phyloP scores from a whole-genome alignment of 2,329 filamentous ascomycete genomes.

The Aspergillus quadrilineatus region DNA sequence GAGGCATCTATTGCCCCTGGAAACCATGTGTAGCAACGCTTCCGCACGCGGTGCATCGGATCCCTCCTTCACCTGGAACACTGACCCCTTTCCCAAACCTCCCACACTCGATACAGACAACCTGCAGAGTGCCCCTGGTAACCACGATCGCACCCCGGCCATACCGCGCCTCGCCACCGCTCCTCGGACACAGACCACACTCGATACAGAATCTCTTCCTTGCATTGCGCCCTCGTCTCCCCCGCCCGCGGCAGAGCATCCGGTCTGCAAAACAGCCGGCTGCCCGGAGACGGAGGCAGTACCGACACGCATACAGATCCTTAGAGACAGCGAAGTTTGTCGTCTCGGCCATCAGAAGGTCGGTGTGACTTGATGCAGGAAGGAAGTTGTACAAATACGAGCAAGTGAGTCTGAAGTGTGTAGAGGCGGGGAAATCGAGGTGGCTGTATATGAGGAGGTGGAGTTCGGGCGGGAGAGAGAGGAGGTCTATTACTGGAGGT shows the following conservation, averaged over 20 bases:
- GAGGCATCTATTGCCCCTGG: too few species aligned
- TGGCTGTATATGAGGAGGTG: slow-evolving; percentile 26
- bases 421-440: slow-evolving; percentile 27
- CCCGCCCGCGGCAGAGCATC: slow-evolving; percentile 26
- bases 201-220: slow-evolving; percentile 30
- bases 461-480: slow-evolving; percentile 31
- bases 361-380: slow-evolving; percentile 20
- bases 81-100: slow-evolving; percentile 17
- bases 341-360: slow-evolving; percentile 27
- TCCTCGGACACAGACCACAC: slow-evolving; percentile 25
- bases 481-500: not conserved
- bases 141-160: slow-evolving; percentile 25
- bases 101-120: slow-evolving; percentile 27
- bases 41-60: slow-evolving; percentile 15
- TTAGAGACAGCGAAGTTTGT: slow-evolving; percentile 20
- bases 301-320: slow-evolving; percentile 28
- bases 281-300: slow-evolving; percentile 29
- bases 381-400: slow-evolving; percentile 27
- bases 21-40: not conserved
- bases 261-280: slow-evolving; percentile 25
- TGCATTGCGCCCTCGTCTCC: slow-evolving; percentile 20
- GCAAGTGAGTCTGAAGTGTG: slow-evolving; percentile 28
- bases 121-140: slow-evolving; percentile 20
- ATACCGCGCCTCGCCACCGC: slow-evolving; percentile 26
- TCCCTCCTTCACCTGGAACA: slow-evolving; percentile 14